Evolutionary conservation across 176 grass and related monocot species (phyloP).

Genomic region (Panicum miliaceum): DNA sequence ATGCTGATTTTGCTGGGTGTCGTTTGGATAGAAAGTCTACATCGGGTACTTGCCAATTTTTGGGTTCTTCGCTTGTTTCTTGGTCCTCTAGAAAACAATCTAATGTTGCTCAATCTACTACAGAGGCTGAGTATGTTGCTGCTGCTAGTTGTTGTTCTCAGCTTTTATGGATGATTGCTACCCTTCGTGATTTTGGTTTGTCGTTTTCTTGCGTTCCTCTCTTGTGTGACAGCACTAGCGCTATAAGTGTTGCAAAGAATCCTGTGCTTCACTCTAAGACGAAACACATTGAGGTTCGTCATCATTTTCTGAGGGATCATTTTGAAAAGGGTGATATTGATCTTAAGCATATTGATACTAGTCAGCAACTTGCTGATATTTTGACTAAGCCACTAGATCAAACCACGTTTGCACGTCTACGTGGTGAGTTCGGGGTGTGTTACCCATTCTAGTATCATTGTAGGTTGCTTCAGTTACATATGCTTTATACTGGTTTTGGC

Average conservation of each 20-base stretch:
- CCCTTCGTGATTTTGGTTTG: neutral
- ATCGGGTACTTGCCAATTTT: no score
- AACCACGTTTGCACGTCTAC: slow-evolving; percentile 4
- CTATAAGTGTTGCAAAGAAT: slow-evolving; percentile 14
- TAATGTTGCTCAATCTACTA: neutral
- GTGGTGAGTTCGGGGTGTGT: neutral
- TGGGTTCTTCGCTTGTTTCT: neutral
- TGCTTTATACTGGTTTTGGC: neutral
- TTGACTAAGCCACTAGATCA: neutral
- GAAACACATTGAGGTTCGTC: neutral
- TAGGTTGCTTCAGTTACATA: neutral
- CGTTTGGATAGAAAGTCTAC: slow-evolving; percentile 1
- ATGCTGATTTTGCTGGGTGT: slow-evolving; percentile 8
- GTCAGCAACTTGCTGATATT: neutral
- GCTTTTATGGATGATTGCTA: slow-evolving; percentile 3
- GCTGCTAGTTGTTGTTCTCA: slow-evolving; percentile 6
- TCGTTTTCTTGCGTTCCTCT: slow-evolving; percentile 1
- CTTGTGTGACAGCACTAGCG: neutral
- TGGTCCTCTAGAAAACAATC: slow-evolving; percentile 16
- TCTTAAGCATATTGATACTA: neutral
- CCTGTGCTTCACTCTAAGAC: neutral
- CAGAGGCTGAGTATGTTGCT: neutral
- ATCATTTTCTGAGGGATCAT: slow-evolving; percentile 10
- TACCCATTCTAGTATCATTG: neutral
- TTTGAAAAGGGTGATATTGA: neutral